Conservation (phyloP, 129 eudicot genomes). For the Flaveria bidentis region DNA sequence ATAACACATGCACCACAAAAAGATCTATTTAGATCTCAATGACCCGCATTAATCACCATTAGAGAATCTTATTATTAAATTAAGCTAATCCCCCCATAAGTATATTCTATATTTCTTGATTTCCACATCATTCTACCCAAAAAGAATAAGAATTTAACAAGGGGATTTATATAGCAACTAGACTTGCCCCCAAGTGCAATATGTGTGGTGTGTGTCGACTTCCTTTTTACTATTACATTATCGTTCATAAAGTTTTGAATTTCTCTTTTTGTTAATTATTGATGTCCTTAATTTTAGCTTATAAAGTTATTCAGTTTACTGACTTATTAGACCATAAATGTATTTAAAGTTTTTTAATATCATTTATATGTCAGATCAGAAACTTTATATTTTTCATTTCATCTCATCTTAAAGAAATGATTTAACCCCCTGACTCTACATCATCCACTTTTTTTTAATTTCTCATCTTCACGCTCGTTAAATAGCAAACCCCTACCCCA, state of each 20-base stretch:
- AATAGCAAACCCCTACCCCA: no score
- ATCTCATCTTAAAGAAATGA: no score
- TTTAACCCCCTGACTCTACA: no score
- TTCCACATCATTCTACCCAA: slow-evolving; percentile 25
- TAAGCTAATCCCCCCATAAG: slow-evolving; percentile 20
- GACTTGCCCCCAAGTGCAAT: slow-evolving; percentile 26
- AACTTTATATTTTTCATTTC: no score
- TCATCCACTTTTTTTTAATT: no score
- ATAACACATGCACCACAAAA: slow-evolving; percentile 18
- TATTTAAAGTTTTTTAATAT: no score
- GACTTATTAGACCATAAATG: neutral
- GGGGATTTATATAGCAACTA: slow-evolving; percentile 24
- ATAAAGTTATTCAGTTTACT: neutral
- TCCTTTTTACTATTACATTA: slow-evolving; percentile 22
- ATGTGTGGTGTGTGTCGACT: slow-evolving; percentile 34
- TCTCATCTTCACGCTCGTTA: no score
- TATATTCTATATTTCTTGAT: slow-evolving; percentile 25
- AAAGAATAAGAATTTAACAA: slow-evolving; percentile 24
- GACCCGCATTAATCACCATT: slow-evolving; percentile 27
- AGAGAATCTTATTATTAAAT: slow-evolving; percentile 12
- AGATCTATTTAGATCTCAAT: slow-evolving; percentile 27
- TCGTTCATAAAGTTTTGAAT: neutral
- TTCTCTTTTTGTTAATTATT: neutral
- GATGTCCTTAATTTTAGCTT: neutral
- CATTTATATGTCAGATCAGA: no score